Conservation (phyloP, 106 monocot genomes). For the Agapanthus africanus region DNA sequence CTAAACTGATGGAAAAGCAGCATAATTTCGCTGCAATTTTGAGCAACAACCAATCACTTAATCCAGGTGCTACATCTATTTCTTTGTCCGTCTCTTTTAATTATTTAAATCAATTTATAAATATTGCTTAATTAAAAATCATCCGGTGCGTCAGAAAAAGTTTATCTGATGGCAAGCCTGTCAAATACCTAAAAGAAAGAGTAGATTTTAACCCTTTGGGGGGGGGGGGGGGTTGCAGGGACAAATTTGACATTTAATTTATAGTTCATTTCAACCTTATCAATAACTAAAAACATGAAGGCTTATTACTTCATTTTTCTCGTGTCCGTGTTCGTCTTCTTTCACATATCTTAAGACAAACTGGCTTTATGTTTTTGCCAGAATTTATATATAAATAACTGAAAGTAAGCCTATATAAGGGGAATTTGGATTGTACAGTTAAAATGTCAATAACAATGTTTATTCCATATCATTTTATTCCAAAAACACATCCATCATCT, state of each 20-base stretch:
- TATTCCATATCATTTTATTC: too few relatives aligned
- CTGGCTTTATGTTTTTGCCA: not conserved
- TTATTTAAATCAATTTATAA: not conserved
- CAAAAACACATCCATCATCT: too few relatives aligned
- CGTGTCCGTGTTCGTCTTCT: too few relatives aligned
- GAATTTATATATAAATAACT: not conserved
- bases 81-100: not conserved
- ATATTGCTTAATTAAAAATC: not conserved
- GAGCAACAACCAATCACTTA: slow-evolving; percentile 22
- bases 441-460: too few relatives aligned
- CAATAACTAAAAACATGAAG: too few relatives aligned
- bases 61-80: slow-evolving; percentile 42
- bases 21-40: slow-evolving; percentile 59
- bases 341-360: too few relatives aligned
- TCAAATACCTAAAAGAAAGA: not conserved
- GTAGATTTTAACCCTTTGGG: not conserved
- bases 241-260: too few relatives aligned
- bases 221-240: too few relatives aligned
- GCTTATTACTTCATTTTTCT: too few relatives aligned
- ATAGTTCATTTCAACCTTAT: too few relatives aligned
- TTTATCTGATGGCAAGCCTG: not conserved
- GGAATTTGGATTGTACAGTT: too few relatives aligned
- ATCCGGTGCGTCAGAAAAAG: not conserved
- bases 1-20: slow-evolving; percentile 54
- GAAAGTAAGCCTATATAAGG: not conserved